Base-by-base conservation (phyloP, 257 asterid genomes). In the Solanum arcanum region DNA sequence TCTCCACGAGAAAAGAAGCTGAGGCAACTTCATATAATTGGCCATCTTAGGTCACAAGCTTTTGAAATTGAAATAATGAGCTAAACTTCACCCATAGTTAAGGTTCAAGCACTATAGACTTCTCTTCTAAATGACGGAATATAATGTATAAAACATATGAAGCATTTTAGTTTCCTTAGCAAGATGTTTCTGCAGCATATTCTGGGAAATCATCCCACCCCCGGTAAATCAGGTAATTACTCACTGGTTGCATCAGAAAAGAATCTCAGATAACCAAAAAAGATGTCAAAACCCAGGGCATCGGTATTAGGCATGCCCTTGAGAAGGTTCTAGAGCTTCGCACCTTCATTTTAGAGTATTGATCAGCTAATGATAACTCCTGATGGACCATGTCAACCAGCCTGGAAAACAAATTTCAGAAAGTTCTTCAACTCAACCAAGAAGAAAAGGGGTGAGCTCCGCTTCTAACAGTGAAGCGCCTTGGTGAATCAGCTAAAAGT, bases 341-440 rank as follows among this genome's bases (percentile, higher is more conserved):
- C 92, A 97, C 99, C 98, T 94, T 94, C 90, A 97, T 89, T 88
- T 96, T 92, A 83, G 91, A 90, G 86, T 92, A 96, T 89, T 97
- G 99, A 86, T 97, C 99, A 59, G 99, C 99, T 95, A 95, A 91
- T 75, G 98, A 95, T 88, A 97, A 89, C 91, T 97, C 99, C 93
- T 87, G 93, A 94, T 96, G 99, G 83, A 94, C 94, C 94, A 93
- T 91, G 92, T 96, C 98, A 90, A 97, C 91, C 90, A 97, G 89
- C 98, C 99, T 97, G 88, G 91, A 86, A 85, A 74, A 86, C 83
- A 89, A 87, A 37, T 14, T 68, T 74, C 87, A 85, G 44, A 33
- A 33, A 90, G 86, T 86, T 88, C 84, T 85, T 46, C 66, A 85
- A 88, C 74, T 86, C 85, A 29, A 69, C 59, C 33, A 68, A 86